Conservation (phyloP, 345 rosid genomes). For the Fremontodendron californicum region DNA sequence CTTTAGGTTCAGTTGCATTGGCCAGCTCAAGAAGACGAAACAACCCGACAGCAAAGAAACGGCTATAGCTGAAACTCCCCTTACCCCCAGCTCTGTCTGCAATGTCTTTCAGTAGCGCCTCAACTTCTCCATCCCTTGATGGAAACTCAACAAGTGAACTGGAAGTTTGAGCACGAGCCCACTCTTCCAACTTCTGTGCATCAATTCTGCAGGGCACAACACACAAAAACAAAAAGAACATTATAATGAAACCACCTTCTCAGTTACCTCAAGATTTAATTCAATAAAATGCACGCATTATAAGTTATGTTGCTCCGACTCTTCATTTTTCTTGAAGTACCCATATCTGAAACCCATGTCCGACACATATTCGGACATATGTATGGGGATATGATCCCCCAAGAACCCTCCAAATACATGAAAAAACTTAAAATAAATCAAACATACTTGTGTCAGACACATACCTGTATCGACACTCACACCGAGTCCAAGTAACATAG, state of each 20-base stretch:
- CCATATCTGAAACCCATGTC: too few relatives aligned
- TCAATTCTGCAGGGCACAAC: conserved; percentile 62
- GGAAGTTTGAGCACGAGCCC: conserved; percentile 72
- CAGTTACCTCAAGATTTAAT: background rate
- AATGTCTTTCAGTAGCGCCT: conserved; percentile 66
- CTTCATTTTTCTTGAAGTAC: too few relatives aligned
- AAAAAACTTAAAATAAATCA: too few relatives aligned
- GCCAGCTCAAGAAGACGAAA: conserved; percentile 97
- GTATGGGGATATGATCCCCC: too few relatives aligned
- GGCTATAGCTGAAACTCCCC: conserved; percentile 88
- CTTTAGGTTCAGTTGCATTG: conserved; percentile 76
- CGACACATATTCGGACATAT: too few relatives aligned
- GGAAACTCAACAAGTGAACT: conserved; percentile 69
- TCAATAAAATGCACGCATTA: background rate
- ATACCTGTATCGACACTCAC: too few relatives aligned
- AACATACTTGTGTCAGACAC: too few relatives aligned
- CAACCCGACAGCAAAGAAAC: conserved; percentile 94
- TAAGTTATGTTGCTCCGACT: too few relatives aligned
- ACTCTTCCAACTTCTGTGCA: conserved; percentile 89
- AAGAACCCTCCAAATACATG: too few relatives aligned
- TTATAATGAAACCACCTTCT: background rate
- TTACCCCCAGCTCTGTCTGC: conserved; percentile 70
- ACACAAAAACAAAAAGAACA: background rate
- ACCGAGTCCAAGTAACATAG: too few relatives aligned
- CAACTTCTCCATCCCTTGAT: conserved; percentile 81